Percentiles rank a stretch among this genome's conserved stretches.
phyloP scores from a whole-genome alignment of 1,284 basidiomycete genomes.

The Phellinidium pouzarii region DNA sequence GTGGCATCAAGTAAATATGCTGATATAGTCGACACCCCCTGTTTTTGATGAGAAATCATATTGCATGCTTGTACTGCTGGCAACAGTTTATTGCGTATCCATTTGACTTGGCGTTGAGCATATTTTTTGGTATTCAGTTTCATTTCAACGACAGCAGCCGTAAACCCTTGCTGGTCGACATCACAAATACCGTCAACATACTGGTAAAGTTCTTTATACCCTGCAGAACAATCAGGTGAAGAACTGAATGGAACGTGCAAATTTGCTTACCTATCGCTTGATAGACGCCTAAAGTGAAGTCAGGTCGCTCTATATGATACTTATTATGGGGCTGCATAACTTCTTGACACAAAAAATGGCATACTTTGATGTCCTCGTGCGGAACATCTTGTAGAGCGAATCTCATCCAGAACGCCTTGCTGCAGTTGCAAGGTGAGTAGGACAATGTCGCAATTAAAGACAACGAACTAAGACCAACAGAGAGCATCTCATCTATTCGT shows the following conservation, averaged over 20 bases:
- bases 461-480: conserved; percentile 40
- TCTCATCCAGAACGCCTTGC: conserved; percentile 84
- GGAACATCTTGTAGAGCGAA: conserved; percentile 42
- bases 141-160: conserved; percentile 67
- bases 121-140: conserved; percentile 89
- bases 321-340: too few species aligned
- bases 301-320: conserved; percentile 27
- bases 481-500: conserved; percentile 86
- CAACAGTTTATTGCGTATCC: conserved; percentile 88
- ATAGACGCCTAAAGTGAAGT: conserved; percentile 83
- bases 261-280: conserved; percentile 79
- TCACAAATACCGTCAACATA: conserved; percentile 40
- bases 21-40: conserved; percentile 28
- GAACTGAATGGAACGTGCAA: neutral
- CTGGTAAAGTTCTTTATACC: conserved; percentile 83
- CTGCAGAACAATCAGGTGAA: conserved; percentile 34
- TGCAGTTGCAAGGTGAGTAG: conserved; percentile 27
- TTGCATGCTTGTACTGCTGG: conserved; percentile 62
- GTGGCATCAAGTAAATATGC: conserved; percentile 73
- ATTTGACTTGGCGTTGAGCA: conserved; percentile 85
- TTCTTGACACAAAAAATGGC: neutral
- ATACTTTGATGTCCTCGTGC: neutral
- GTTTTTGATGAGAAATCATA: conserved; percentile 30
- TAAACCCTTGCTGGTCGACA: conserved; percentile 33
- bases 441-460: neutral